A percentile compares a stretch with the other conserved stretches of the same genome.
Evolutionary conservation across 768 basidiomycete genomes (phyloP).

Genomic region (Sporobolomyces pararoseus): DNA sequence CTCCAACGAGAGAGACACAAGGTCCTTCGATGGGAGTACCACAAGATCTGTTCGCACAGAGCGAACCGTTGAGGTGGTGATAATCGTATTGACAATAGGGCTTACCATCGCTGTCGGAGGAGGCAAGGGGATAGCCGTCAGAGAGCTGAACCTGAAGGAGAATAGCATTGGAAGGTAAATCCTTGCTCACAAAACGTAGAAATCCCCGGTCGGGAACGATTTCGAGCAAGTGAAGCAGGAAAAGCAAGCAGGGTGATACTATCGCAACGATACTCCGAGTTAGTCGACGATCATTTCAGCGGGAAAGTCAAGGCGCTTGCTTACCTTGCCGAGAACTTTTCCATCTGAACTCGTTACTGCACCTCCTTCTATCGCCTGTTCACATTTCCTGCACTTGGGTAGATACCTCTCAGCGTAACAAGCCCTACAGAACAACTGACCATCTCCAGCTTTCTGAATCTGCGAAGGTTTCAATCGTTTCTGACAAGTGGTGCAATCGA

Average conservation of each 20-base stretch:
- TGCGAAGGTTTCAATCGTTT: background rate
- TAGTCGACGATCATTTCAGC: background rate
- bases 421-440: constrained; percentile 37
- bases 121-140: background rate
- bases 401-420: constrained; percentile 45
- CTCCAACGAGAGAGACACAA: constrained; percentile 44
- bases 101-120: constrained; percentile 31
- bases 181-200: constrained; percentile 43
- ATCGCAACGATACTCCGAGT: background rate
- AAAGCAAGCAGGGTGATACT: constrained; percentile 44
- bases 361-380: constrained; percentile 41
- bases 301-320: background rate
- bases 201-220: constrained; percentile 41
- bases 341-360: constrained; percentile 44
- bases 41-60: constrained; percentile 37
- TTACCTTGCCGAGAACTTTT: constrained; percentile 45
- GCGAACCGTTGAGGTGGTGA: constrained; percentile 43
- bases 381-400: constrained; percentile 45
- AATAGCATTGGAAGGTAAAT: background rate
- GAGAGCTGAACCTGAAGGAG: background rate
- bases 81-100: constrained; percentile 44
- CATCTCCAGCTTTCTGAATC: constrained; percentile 26
- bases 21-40: constrained; percentile 43
- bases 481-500: constrained; percentile 27
- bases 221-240: constrained; percentile 42